phyloP scores from a whole-genome alignment of 768 basidiomycete species.

The Cantharellus anzutake region DNA sequence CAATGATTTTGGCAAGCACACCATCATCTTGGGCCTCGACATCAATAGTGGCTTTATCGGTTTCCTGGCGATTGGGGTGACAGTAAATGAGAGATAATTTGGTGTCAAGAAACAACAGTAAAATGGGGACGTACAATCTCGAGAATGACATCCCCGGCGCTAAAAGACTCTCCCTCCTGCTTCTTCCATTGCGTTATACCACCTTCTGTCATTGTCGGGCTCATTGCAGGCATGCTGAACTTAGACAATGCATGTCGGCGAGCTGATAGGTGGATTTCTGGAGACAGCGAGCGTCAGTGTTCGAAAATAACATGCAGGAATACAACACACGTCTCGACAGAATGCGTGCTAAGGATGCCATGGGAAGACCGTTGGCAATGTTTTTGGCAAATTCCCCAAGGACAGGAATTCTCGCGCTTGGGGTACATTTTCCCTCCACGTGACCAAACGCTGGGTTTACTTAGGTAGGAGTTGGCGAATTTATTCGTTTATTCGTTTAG shows the following conservation, averaged over 20 bases:
- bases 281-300: background rate
- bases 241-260: conserved; percentile 61
- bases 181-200: conserved; percentile 97
- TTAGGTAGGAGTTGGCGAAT: too few relatives aligned
- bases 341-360: background rate
- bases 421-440: too few relatives aligned
- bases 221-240: conserved; percentile 97
- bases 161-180: conserved; percentile 81
- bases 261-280: conserved; percentile 72
- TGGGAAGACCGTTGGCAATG: background rate
- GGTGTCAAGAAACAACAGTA: background rate
- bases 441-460: too few relatives aligned
- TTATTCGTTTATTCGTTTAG: too few relatives aligned
- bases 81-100: too few relatives aligned
- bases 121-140: conserved; percentile 53
- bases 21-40: conserved; percentile 99
- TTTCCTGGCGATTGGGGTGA: conserved; percentile 45
- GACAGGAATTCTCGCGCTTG: background rate
- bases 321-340: background rate
- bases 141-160: conserved; percentile 81
- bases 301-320: background rate
- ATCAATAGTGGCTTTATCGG: conserved; percentile 99
- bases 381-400: background rate
- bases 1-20: conserved; percentile 89
- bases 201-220: conserved; percentile 98